Percentiles rank a stretch among this genome's conserved stretches.
These are phyloP conservation scores for Diplotaxis tenuifolia DNA, from an alignment of 345 rosid species.

Conservation along the genomic window DNA sequence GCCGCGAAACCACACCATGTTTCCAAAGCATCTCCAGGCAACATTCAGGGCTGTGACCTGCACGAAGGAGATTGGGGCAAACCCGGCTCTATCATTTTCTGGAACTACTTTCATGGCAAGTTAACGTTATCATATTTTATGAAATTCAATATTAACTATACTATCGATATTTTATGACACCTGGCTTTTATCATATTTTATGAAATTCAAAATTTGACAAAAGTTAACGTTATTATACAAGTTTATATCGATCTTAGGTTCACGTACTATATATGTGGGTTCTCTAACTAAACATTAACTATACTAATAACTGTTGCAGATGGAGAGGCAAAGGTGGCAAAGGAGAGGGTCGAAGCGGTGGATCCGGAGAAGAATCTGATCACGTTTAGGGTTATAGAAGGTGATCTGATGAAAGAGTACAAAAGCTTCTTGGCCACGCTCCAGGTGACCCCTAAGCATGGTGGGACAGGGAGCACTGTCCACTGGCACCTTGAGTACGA, in stretches of 20 bases:
- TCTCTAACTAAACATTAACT: background rate
- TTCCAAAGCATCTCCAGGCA: conserved; percentile 25
- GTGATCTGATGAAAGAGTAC: conserved; percentile 37
- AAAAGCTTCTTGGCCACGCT: conserved; percentile 14
- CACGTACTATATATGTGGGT: background rate
- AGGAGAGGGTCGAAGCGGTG: conserved; percentile 26
- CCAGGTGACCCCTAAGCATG: conserved; percentile 30
- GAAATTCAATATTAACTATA: too few species aligned
- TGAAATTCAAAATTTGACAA: too few species aligned
- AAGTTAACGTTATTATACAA: too few species aligned
- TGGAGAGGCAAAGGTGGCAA: conserved; percentile 30
- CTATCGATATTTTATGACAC: too few species aligned
- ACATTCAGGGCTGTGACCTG: conserved; percentile 25
- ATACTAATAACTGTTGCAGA: conserved; percentile 8
- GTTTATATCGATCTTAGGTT: background rate
- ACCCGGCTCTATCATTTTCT: conserved; percentile 32
- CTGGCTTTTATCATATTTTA: too few species aligned
- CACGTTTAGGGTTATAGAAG: conserved; percentile 29
- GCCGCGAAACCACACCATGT: conserved; percentile 41
- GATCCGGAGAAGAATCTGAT: conserved; percentile 26
- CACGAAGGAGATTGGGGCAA: conserved; percentile 47
- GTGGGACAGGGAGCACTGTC: conserved; percentile 23
- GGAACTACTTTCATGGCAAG: conserved; percentile 39
- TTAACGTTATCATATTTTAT: too few species aligned
- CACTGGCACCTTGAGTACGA: conserved; percentile 42